Evolutionary conservation across 768 basidiomycete genomes (phyloP).

Genomic region (Rhodotorula taiwanensis): DNA sequence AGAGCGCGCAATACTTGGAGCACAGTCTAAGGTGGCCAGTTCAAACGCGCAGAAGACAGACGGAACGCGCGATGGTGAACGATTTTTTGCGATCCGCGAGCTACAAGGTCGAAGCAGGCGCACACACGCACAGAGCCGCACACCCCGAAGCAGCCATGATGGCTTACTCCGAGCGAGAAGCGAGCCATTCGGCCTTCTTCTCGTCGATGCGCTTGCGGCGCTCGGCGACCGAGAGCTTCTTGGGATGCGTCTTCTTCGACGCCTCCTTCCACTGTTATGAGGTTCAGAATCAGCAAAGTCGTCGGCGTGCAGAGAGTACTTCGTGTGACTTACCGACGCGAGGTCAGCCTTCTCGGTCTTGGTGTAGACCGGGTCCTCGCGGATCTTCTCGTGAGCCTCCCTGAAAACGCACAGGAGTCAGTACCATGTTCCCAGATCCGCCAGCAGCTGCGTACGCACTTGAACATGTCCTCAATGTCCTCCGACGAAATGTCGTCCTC

Average conservation of each 20-base stretch:
- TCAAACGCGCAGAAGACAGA: too few species aligned
- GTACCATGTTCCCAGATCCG: not conserved
- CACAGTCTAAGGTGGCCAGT: too few species aligned
- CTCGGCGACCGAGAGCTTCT: constrained; percentile 66
- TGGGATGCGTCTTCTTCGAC: constrained; percentile 33
- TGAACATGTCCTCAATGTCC: constrained; percentile 92
- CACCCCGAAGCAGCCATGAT: too few species aligned
- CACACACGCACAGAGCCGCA: too few species aligned
- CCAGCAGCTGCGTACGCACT: constrained; percentile 1
- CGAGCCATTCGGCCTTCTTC: constrained; percentile 53
- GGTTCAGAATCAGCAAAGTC: not conserved
- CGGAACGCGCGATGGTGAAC: too few species aligned
- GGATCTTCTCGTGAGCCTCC: constrained; percentile 88
- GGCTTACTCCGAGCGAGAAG: too few species aligned
- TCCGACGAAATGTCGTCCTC: constrained; percentile 92
- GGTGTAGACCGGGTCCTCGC: constrained; percentile 79
- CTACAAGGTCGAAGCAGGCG: too few species aligned
- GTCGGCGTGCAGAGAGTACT: too few species aligned
- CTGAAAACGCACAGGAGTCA: constrained; percentile 40
- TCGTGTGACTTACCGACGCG: too few species aligned
- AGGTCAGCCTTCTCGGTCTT: constrained; percentile 68
- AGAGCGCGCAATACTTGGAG: too few species aligned
- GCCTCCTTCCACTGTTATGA: constrained; percentile 70
- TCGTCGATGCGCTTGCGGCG: constrained; percentile 70
- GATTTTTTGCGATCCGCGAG: too few species aligned